These are phyloP conservation scores for Davidsoniella neocaledoniae DNA, from an alignment of 2,329 filamentous ascomycete genomes.

Conservation along the genomic window DNA sequence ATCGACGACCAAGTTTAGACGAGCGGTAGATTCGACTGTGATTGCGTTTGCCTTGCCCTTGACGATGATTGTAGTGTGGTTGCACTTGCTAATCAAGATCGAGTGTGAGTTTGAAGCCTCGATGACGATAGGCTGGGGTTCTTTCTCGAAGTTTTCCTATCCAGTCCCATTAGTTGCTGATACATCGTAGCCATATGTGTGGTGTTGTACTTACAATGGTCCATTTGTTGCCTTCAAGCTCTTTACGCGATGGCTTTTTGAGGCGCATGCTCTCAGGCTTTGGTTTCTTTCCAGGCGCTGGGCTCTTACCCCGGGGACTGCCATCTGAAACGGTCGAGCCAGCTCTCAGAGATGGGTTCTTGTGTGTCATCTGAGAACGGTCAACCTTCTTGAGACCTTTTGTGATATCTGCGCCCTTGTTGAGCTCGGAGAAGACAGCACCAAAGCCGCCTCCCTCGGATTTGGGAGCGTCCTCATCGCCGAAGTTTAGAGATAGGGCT, in stretches of 20 bases:
- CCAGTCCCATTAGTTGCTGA: neutral
- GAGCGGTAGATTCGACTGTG: slow-evolving; percentile 76
- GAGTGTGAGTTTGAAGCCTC: slow-evolving; percentile 72
- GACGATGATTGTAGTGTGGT: slow-evolving; percentile 75
- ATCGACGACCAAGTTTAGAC: slow-evolving; percentile 74
- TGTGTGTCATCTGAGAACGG: slow-evolving; percentile 93
- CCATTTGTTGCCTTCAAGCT: slow-evolving; percentile 85
- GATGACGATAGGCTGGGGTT: slow-evolving; percentile 56
- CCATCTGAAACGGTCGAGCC: slow-evolving; percentile 50
- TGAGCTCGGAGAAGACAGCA: slow-evolving; percentile 83
- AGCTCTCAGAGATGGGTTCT: slow-evolving; percentile 76
- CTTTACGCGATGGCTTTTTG: slow-evolving; percentile 66
- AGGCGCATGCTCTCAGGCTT: slow-evolving; percentile 73
- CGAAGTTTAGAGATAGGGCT: slow-evolving; percentile 40
- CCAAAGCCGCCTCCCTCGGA: slow-evolving; percentile 47
- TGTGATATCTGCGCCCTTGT: slow-evolving; percentile 78
- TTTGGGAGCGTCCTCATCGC: slow-evolving; percentile 22
- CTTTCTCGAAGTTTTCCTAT: slow-evolving; percentile 80
- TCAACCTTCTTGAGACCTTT: slow-evolving; percentile 84
- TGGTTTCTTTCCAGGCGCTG: slow-evolving; percentile 71
- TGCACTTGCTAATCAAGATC: slow-evolving; percentile 81
- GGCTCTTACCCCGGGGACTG: slow-evolving; percentile 56
- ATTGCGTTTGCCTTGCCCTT: slow-evolving; percentile 95
- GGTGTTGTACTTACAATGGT: slow-evolving; percentile 43
- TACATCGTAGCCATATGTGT: neutral